A percentile compares a stretch with the other conserved stretches of the same genome.
Evolutionary conservation across 176 grass and related monocot genomes (phyloP).

Genomic region (Carex kokanica): DNA sequence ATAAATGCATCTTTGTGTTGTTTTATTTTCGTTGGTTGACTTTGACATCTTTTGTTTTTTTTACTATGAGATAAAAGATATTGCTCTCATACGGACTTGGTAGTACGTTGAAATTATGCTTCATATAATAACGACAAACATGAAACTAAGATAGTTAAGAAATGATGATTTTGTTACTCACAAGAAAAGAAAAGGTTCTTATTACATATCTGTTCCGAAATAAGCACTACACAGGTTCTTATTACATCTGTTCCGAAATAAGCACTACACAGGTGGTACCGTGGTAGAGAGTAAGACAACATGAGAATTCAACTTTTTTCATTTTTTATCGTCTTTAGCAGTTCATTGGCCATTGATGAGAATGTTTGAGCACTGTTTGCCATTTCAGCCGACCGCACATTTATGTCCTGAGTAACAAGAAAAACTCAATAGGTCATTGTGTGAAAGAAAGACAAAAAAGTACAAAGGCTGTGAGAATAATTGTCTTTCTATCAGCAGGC

Average conservation of each 20-base stretch:
- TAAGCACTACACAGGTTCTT: no score
- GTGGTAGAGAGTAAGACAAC: neutral
- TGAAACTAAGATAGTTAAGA: neutral
- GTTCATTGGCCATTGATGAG: slow-evolving; percentile 86
- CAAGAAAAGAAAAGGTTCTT: neutral
- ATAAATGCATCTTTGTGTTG: neutral
- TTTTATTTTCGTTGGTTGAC: neutral
- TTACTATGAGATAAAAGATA: no score
- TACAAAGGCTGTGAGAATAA: neutral
- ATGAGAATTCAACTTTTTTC: slow-evolving; percentile 41
- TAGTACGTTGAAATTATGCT: neutral
- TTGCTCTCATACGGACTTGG: neutral
- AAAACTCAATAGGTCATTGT: neutral
- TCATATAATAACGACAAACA: neutral
- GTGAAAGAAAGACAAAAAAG: neutral
- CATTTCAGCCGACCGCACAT: slow-evolving; percentile 59
- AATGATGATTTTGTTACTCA: neutral
- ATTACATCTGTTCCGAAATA: no score
- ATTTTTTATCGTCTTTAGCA: slow-evolving; percentile 43
- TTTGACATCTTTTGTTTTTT: no score
- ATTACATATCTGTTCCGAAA: neutral
- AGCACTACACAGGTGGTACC: neutral
- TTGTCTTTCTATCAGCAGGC: neutral
- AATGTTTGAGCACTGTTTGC: slow-evolving; percentile 71
- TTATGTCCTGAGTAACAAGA: slow-evolving; percentile 49